Conservation (phyloP, 2,329 filamentous ascomycete species). For the Dothideomycetidae sp. region DNA sequence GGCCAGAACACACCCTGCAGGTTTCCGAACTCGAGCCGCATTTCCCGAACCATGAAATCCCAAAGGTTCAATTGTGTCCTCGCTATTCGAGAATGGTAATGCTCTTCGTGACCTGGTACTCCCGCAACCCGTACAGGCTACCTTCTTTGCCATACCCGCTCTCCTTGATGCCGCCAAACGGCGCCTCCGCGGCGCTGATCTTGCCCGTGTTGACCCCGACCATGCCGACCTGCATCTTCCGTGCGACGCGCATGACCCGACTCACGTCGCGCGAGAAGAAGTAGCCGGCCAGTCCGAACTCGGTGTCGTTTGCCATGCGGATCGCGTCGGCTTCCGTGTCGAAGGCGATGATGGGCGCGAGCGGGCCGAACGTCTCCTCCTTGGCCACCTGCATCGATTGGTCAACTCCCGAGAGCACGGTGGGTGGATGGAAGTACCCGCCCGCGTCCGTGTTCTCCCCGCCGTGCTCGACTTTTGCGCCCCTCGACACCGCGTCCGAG, state of each 20-base stretch:
- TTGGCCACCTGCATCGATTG: slow-evolving; percentile 15
- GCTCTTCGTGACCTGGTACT: background rate
- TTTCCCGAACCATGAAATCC: no score
- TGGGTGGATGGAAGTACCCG: slow-evolving; percentile 15
- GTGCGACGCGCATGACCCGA: slow-evolving; percentile 20
- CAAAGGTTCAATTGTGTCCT: no score
- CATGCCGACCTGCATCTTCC: background rate
- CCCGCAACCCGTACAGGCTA: background rate
- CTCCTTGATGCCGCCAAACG: background rate
- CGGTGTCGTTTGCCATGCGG: slow-evolving; percentile 20
- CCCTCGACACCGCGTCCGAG: slow-evolving; percentile 8
- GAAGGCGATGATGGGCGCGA: slow-evolving; percentile 25
- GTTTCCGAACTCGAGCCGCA: no score
- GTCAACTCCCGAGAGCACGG: slow-evolving; percentile 15
- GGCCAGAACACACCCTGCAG: no score
- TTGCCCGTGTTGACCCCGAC: slow-evolving; percentile 14
- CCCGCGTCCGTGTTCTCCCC: background rate
- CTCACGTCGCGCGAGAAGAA: slow-evolving; percentile 23
- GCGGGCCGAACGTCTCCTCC: slow-evolving; percentile 27
- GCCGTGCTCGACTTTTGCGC: slow-evolving; percentile 10
- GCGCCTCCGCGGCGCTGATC: background rate
- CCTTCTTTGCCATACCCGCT: background rate
- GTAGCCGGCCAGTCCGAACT: slow-evolving; percentile 21
- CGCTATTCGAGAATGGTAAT: no score
- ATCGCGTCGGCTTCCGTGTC: slow-evolving; percentile 23